Evolutionary conservation across 78 protist genomes (phyloP).

Genomic region (Pigoraptor vietnamica): DNA sequence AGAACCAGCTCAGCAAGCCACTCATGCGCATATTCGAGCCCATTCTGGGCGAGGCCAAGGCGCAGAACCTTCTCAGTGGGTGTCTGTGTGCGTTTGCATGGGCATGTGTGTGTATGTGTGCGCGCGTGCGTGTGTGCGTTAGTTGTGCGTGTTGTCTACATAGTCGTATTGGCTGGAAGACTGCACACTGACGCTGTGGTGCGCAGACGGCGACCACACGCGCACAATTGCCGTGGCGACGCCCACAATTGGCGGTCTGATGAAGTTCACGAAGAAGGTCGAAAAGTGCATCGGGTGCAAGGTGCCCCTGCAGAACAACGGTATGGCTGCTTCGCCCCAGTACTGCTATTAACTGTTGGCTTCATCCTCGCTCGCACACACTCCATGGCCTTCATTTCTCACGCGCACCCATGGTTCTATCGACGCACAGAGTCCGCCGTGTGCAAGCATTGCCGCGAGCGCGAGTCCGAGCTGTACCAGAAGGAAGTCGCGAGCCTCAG

Average conservation of each 20-base stretch:
- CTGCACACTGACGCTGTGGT: too few species aligned
- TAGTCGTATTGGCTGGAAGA: too few species aligned
- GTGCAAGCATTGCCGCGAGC: slow-evolving; percentile 36
- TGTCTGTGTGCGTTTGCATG: neutral
- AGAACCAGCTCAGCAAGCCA: slow-evolving; percentile 92
- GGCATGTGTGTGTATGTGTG: neutral
- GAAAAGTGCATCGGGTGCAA: slow-evolving; percentile 72
- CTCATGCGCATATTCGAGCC: slow-evolving; percentile 90
- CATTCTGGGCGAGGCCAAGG: slow-evolving; percentile 54
- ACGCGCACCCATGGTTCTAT: too few species aligned
- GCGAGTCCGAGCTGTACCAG: neutral
- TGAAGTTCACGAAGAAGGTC: slow-evolving; percentile 51
- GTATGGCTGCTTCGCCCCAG: too few species aligned
- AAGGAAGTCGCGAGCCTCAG: neutral
- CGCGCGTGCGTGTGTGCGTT: too few species aligned
- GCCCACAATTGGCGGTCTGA: slow-evolving; percentile 70
- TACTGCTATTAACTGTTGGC: too few species aligned
- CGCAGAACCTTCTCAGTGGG: slow-evolving; percentile 29
- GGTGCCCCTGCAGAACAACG: neutral
- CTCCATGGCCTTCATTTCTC: too few species aligned
- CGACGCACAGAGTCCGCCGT: slow-evolving; percentile 16
- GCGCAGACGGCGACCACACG: slow-evolving; percentile 90
- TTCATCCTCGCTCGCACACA: too few species aligned
- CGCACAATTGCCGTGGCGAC: slow-evolving; percentile 58
- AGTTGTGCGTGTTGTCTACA: too few species aligned